phyloP scores from a whole-genome alignment of 345 rosid genomes.

The Aethionema arabicum region DNA sequence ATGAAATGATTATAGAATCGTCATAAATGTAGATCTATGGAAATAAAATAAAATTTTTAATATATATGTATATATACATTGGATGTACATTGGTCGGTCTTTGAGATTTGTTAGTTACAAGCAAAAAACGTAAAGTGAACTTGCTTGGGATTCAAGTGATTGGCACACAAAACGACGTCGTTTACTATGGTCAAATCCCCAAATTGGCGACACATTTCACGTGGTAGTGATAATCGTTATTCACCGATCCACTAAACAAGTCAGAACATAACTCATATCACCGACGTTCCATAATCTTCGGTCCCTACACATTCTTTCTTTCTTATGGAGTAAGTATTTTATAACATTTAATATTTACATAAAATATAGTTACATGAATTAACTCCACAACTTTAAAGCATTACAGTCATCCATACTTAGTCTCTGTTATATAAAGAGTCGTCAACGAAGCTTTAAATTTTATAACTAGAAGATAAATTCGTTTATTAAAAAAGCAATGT shows the following conservation, averaged over 20 bases:
- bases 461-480: no score
- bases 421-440: no score
- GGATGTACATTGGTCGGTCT: conserved; percentile 29
- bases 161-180: conserved; percentile 23
- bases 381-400: no score
- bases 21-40: conserved; percentile 26
- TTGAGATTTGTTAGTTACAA: conserved; percentile 11
- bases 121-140: conserved; percentile 15
- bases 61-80: not conserved
- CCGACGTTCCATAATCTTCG: conserved; percentile 24
- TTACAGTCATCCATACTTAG: no score
- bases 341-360: no score
- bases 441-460: no score
- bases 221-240: conserved; percentile 19
- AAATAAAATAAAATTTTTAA: not conserved
- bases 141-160: conserved; percentile 32
- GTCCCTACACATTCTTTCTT: conserved; percentile 30
- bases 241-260: conserved; percentile 28
- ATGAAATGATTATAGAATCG: not conserved
- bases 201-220: conserved; percentile 18
- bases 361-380: no score
- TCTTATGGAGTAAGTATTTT: no score
- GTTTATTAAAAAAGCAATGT: no score
- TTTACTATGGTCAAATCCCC: conserved; percentile 11
- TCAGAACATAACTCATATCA: conserved; percentile 11